Evolutionary conservation across 345 rosid species (phyloP), one percentile per base, ranked within the genome.

Genomic region (Melaleuca alternifolia): DNA sequence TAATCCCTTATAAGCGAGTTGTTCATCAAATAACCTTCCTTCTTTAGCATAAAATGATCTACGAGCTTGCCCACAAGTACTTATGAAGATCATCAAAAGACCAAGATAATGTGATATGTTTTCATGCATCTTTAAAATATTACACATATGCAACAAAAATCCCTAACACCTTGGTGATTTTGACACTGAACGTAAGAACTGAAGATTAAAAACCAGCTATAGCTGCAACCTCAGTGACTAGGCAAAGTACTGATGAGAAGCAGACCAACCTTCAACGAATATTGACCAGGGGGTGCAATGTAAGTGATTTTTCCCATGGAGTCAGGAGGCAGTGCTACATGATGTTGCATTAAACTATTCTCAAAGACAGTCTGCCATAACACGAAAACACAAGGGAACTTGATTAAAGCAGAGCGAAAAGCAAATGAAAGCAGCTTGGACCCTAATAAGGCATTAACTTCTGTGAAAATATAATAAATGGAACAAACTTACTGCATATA

Each of bases 241-340:
- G 46, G 79, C 23, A 6, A 71, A 71, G 48, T 71, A 10, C 10
- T 71, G 24, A 84, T 83, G 84, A 50, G 46, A 87, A 84, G 83
- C 83, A 26, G 81, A 51, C 92, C 87, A 87, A 95, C 99, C 97
- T 93, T 95, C 89, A 98, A 89, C 18, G 99, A 95, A 91, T 98
- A 98, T 93, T 98, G 99, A 91, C 99, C 99, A 91, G 99, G 93
- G 30, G 98, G 96, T 75, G 99, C 99, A 94, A 96, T 86, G 87
- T 96, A 98, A 86, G 94, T 91, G 89, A 98, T 88, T 91, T 98
- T 98, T 59, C 99, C 99, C 99, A 98, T 96, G 57, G 97, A 92
- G 92, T 95, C 98, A 85, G 99, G 99, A 85, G 99, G 99, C 85
- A 96, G 95, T 4, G 93, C 98, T 88, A 98, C 94, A 88, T 91